Evolutionary conservation across 768 basidiomycete genomes (phyloP).

Genomic region (Boletales sp.): DNA sequence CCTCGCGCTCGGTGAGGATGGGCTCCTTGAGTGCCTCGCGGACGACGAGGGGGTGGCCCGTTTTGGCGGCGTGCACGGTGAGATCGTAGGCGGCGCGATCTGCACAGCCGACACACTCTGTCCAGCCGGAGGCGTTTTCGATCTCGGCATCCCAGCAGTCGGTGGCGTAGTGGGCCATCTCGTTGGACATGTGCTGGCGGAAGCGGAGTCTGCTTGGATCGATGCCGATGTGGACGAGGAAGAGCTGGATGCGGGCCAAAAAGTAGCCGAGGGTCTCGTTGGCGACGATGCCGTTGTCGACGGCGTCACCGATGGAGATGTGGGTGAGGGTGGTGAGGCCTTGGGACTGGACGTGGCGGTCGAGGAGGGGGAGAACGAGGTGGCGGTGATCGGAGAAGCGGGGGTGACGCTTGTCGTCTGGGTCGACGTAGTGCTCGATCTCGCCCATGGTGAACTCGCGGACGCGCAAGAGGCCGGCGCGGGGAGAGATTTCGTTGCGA

Average conservation of each 20-base stretch:
- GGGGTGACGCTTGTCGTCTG: constrained; percentile 81
- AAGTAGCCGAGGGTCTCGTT: constrained; percentile 99
- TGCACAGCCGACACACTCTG: constrained; percentile 98
- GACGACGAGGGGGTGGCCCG: constrained; percentile 83
- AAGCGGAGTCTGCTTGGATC: constrained; percentile 80
- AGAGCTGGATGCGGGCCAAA: constrained; percentile 86
- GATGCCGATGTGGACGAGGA: constrained; percentile 89
- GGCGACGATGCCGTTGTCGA: constrained; percentile 80
- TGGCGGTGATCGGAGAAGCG: constrained; percentile 82
- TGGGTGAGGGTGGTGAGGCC: constrained; percentile 62
- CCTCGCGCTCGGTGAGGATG: constrained; percentile 74
- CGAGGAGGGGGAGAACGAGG: constrained; percentile 70
- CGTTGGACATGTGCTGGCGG: constrained; percentile 97
- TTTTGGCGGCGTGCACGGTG: constrained; percentile 80
- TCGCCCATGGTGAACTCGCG: constrained; percentile 99
- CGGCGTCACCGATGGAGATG: constrained; percentile 87
- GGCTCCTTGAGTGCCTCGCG: constrained; percentile 84
- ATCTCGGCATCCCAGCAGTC: constrained; percentile 99
- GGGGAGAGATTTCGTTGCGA: constrained; percentile 97
- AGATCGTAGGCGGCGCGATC: constrained; percentile 98
- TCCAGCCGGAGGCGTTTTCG: constrained; percentile 83
- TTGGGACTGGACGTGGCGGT: constrained; percentile 76
- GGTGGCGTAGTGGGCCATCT: constrained; percentile 99
- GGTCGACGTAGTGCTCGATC: constrained; percentile 99
- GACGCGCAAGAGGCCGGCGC: constrained; percentile 92